These are phyloP conservation scores for Secale cereale DNA, from an alignment of 176 grass and related monocot genomes.

Conservation along the genomic window DNA sequence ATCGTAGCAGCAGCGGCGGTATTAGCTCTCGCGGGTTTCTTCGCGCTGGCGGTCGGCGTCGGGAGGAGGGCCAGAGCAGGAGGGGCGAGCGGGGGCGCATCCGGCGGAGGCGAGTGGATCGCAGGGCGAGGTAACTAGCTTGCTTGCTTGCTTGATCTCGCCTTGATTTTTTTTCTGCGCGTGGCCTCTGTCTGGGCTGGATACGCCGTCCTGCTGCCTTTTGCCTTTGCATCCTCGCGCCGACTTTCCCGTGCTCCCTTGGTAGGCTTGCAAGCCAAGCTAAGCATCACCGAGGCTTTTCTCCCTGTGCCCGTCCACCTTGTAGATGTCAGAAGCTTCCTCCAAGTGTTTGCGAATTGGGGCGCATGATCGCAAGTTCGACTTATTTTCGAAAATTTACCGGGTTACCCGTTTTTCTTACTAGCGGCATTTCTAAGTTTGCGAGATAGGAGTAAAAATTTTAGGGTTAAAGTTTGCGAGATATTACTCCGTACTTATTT, in stretches of 20 bases:
- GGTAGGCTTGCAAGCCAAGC: conserved; percentile 34
- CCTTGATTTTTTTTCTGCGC: background rate
- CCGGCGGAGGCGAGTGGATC: conserved; percentile 7
- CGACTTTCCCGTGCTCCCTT: background rate
- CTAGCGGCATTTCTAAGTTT: too few species aligned
- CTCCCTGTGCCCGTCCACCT: background rate
- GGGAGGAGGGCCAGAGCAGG: conserved; percentile 13
- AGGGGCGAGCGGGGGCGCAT: background rate
- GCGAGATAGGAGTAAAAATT: too few species aligned
- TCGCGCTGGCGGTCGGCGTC: conserved; percentile 31
- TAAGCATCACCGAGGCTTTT: background rate
- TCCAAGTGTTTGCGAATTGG: background rate
- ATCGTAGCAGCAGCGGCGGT: conserved; percentile 9
- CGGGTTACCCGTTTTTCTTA: too few species aligned
- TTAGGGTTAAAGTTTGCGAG: too few species aligned
- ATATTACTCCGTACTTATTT: background rate
- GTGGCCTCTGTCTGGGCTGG: background rate
- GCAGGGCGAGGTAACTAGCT: conserved; percentile 31
- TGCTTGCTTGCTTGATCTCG: background rate
- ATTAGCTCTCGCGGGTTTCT: background rate
- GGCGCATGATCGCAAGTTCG: too few species aligned
- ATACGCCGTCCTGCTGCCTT: background rate
- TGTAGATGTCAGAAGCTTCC: background rate
- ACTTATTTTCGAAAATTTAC: background rate
- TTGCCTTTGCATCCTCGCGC: background rate